Evolutionary conservation across 2,329 filamentous ascomycete species (phyloP), one percentile per base, ranked within the genome.

Genomic region (Fusarium sp.): DNA sequence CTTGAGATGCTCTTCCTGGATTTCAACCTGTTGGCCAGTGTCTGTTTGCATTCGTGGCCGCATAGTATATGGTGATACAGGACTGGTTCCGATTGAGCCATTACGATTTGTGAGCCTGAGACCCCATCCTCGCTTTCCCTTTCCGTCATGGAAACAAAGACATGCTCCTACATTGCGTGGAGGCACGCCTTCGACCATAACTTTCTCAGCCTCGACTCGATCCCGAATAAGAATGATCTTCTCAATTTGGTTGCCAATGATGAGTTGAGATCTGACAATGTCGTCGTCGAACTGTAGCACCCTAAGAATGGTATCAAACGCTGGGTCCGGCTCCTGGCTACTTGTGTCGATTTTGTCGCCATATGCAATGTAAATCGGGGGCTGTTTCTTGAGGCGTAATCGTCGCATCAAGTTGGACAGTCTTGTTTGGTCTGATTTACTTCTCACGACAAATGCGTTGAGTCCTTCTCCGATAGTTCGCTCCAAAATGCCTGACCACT

Each of bases 401-500:
- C 82, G 83, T 38, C 85, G 85, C 84, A 97, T 91, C 69, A 97
- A 79, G 4, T 77, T 77, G 16, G 83, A 85, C 5, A 99, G 83
- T 8, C 88, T 84, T n/a, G 84, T 84, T 76, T 93, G 89, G 76
- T 99, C 96, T 13, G 83, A 79, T 74, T 92, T 93, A 77, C 84
- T 93, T 8, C 88, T 90, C 41, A 97, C 94, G 51, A 97, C 87
- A 75, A 98, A 99, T 2, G 87, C 89, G 65, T 89, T 91, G 33
- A 98, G 81, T 1, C 82, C 83, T 5, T 78, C 79, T n/a, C 92
- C 92, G 45, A 97, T 85, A 2, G 87, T 87, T 66, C 86, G 91
- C 76, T 99, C 96, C 15, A 99, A 79, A 42, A 97, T 89, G 1
- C 88, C 86, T 2, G 91, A 91, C 96, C 96, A 99, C 72, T 92